Evolutionary conservation across 2,329 filamentous ascomycete species (phyloP).

Genomic region (Fusarium nelsonii): DNA sequence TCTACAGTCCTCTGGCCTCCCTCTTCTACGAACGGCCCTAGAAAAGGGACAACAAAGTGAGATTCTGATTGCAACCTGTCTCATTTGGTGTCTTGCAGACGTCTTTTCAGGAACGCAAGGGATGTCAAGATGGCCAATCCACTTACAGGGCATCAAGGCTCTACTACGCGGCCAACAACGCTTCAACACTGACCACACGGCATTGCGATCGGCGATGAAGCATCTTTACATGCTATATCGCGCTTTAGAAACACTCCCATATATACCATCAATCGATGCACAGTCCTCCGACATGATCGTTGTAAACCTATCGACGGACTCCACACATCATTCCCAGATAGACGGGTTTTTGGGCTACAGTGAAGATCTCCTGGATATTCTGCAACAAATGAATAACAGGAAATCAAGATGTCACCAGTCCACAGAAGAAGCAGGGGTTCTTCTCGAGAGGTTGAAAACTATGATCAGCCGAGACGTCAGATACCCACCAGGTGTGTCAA

Average conservation of each 20-base stretch:
- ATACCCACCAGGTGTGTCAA: slow-evolving; percentile 34
- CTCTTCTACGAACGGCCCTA: slow-evolving; percentile 42
- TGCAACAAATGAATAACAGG: slow-evolving; percentile 42
- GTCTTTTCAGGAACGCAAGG: slow-evolving; percentile 45
- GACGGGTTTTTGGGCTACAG: slow-evolving; percentile 50
- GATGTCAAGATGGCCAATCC: slow-evolving; percentile 42
- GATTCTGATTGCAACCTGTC: slow-evolving; percentile 45
- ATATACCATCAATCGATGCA: slow-evolving; percentile 33
- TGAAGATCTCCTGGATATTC: slow-evolving; percentile 45
- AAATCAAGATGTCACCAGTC: neutral
- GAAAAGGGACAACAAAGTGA: slow-evolving; percentile 42
- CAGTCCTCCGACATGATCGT: neutral
- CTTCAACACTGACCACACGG: neutral
- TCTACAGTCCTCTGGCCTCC: slow-evolving; percentile 43
- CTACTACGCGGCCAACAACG: slow-evolving; percentile 17
- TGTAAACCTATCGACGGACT: accelerated
- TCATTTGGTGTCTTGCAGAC: slow-evolving; percentile 50
- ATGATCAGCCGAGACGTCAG: slow-evolving; percentile 46
- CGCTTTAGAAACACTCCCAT: slow-evolving; percentile 46
- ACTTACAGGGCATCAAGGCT: slow-evolving; percentile 47
- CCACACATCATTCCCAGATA: slow-evolving; percentile 20
- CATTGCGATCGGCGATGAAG: slow-evolving; percentile 39
- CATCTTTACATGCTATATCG: slow-evolving; percentile 49
- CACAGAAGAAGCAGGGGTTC: slow-evolving; percentile 26
- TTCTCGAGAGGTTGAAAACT: slow-evolving; percentile 41